Evolutionary conservation across 495 filamentous ascomycete genomes (phyloP), one percentile per base, ranked within the genome.

Genomic region (Trichocladium antarcticum): DNA sequence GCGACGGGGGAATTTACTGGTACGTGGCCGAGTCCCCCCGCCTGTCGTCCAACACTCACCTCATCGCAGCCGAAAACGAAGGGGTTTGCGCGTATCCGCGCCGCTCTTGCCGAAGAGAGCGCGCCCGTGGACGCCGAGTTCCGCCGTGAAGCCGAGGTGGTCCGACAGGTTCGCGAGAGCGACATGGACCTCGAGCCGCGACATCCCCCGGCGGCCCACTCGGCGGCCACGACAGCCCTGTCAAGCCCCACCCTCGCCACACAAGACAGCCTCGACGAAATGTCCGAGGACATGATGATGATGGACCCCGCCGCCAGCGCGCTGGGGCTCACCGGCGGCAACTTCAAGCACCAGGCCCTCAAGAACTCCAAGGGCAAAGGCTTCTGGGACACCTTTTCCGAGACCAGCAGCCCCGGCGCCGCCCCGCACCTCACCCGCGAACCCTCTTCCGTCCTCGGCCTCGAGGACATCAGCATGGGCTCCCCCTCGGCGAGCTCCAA

Each of bases 141-240:
- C 51, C 82, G 84, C 47, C 83, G 87, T 34, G 92, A 99, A 71
- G 87, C 90, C 11, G 89, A 97, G 67, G 89, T 96, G 1, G 84
- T 97, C 47, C 83, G 85, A 2, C 93, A 95, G 65, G 89, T 95
- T 28, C 84, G 86, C 15, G 90, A 96, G 64, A 76, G 71, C 54
- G 75, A 78, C 53, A 70, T 75, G 66, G 72, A 76, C 24, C 61
- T 75, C 20, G 74, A 72, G 42, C 65, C 64, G 6, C 58, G 67
- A 27, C 51, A 61, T 14, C 50, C 63, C 14, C 47, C 55, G 2
- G 5, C 27, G 5, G n/a, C 49, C 2, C 49, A 57, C 37, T 67
- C 65, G 12, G 57, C 68, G 2, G 70, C 75, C 1, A 68, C 69
- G 6, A 77, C 81, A 14, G 70, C 78, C 1, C 67, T 73, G 14